Percentiles rank a stretch among this genome's conserved stretches.
phyloP scores from a whole-genome alignment of 1,284 basidiomycete species.

The Irpex lacteus region DNA sequence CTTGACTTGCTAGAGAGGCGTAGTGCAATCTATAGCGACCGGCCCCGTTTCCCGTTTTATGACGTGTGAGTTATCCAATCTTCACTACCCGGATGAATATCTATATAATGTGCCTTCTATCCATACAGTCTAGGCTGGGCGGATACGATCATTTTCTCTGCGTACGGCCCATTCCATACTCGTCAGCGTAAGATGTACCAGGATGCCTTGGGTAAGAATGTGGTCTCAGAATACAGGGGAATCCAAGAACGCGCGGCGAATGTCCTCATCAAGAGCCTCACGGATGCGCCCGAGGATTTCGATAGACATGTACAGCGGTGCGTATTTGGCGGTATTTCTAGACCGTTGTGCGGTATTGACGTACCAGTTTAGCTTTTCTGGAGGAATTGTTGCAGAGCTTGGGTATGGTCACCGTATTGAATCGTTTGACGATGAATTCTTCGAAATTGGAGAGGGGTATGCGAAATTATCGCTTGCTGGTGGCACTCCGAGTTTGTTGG shows the following conservation, averaged over 20 bases:
- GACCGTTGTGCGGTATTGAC: background rate
- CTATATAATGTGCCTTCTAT: no score
- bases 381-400: background rate
- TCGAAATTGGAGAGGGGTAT: background rate
- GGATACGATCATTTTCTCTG: background rate
- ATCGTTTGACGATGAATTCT: background rate
- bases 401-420: background rate
- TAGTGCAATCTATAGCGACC: background rate
- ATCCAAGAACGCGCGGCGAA: slow-evolving; percentile 4
- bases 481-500: background rate
- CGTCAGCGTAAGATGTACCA: slow-evolving; percentile 7
- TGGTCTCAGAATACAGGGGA: background rate
- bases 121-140: background rate
- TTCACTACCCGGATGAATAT: no score
- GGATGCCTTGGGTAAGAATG: slow-evolving; percentile 2
- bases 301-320: slow-evolving; percentile 4
- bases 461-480: background rate
- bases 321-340: slow-evolving; percentile 1
- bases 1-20: background rate
- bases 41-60: background rate
- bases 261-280: slow-evolving; percentile 4
- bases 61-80: background rate
- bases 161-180: slow-evolving; percentile 6
- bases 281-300: background rate
- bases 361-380: background rate